phyloP scores from a whole-genome alignment of 768 basidiomycete genomes.

The Xerocomus potaroensis region DNA sequence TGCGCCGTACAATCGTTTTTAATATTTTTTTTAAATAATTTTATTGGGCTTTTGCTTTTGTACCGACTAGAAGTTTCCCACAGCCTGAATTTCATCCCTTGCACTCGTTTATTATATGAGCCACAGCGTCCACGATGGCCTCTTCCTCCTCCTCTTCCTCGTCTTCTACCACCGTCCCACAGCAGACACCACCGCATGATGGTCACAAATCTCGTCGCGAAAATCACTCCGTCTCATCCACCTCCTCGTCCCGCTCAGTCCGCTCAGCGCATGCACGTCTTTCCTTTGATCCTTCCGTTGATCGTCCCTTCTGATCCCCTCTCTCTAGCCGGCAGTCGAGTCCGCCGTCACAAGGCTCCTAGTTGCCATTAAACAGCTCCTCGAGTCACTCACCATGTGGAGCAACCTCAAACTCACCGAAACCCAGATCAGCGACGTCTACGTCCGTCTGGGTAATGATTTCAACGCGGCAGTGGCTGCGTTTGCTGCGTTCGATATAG shows the following conservation, averaged over 20 bases:
- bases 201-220: constrained; percentile 50
- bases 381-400: constrained; percentile 87
- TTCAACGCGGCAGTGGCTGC: constrained; percentile 93
- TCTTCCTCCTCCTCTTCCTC: constrained; percentile 10
- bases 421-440: constrained; percentile 88
- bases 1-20: constrained; percentile 29
- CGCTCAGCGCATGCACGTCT: constrained; percentile 25
- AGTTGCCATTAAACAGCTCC: constrained; percentile 91
- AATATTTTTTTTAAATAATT: too few species aligned
- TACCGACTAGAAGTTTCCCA: constrained; percentile 11
- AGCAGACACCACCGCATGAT: constrained; percentile 11
- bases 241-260: constrained; percentile 21
- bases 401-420: constrained; percentile 69
- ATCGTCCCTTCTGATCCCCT: constrained; percentile 5
- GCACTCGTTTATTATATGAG: constrained; percentile 1
- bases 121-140: constrained; percentile 18
- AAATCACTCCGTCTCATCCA: constrained; percentile 39
- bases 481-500: constrained; percentile 79
- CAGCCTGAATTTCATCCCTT: neutral
- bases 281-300: neutral
- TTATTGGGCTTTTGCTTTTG: neutral
- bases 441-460: constrained; percentile 94
- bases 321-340: constrained; percentile 70
- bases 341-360: constrained; percentile 88
- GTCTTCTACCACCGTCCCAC: constrained; percentile 16